Percentiles rank a stretch among this genome's conserved stretches.
phyloP scores from a whole-genome alignment of 2,329 filamentous ascomycete genomes.

The Fonsecaea pugnacius region DNA sequence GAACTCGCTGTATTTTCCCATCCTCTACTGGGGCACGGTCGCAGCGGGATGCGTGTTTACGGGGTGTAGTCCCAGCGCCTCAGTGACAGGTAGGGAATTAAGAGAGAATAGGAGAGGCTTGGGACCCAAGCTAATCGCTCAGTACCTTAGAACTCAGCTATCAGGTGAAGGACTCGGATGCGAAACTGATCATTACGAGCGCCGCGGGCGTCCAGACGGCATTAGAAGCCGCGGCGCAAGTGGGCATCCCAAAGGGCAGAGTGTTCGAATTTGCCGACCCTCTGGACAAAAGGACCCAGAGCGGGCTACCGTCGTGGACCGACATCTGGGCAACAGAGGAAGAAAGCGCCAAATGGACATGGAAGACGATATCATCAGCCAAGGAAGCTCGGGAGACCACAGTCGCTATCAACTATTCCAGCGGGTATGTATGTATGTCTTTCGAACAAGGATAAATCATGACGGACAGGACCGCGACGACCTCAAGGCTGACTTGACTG shows the following conservation, averaged over 20 bases:
- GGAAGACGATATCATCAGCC: neutral
- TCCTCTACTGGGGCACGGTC: neutral
- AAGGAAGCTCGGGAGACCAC: neutral
- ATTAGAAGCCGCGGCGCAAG: neutral
- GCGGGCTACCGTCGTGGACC: neutral
- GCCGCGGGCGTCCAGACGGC: neutral
- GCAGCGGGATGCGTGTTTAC: slow-evolving; percentile 3
- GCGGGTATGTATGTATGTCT: neutral
- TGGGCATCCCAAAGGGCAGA: neutral
- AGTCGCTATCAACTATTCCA: neutral
- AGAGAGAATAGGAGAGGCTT: neutral
- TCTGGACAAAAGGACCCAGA: neutral
- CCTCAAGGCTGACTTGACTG: too few species aligned
- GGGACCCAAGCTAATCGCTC: neutral
- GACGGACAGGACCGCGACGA: too few species aligned
- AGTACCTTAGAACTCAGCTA: neutral
- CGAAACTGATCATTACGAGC: neutral
- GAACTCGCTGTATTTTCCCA: slow-evolving; percentile 1
- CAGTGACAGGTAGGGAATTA: neutral
- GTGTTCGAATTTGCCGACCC: neutral
- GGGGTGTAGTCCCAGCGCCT: neutral
- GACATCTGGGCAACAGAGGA: neutral
- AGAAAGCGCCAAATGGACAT: neutral
- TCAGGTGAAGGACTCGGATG: neutral
- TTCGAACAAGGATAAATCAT: too few species aligned